phyloP scores from a whole-genome alignment of 73 alveolate species.

The Breviolum minutum region DNA sequence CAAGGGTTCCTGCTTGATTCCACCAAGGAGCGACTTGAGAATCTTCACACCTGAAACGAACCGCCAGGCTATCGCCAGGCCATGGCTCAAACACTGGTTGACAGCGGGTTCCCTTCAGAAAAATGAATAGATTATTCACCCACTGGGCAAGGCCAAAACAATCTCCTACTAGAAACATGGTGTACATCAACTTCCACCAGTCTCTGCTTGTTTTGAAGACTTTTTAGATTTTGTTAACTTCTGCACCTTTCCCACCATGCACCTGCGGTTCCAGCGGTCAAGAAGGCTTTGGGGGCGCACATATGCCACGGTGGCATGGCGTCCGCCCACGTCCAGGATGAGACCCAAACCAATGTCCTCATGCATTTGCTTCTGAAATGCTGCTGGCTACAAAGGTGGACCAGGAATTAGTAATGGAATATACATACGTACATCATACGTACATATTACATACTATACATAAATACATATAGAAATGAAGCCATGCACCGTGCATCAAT shows the following conservation, averaged over 20 bases:
- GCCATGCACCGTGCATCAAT: no score
- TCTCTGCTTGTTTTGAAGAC: background rate
- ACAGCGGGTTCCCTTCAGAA: no score
- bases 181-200: background rate
- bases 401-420: no score
- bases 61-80: background rate
- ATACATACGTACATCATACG: background rate
- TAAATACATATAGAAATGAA: background rate
- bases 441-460: background rate
- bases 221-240: background rate
- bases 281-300: constrained; percentile 69
- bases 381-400: no score
- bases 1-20: no score
- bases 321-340: constrained; percentile 78
- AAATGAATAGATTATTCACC: no score
- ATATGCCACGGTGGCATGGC: constrained; percentile 40
- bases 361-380: background rate
- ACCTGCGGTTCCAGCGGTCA: constrained; percentile 85
- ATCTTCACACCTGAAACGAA: constrained; percentile 2
- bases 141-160: no score
- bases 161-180: background rate
- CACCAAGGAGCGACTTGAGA: background rate
- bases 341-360: constrained; percentile 56
- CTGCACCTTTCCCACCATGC: background rate
- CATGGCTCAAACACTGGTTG: no score